Base-by-base conservation (phyloP, 768 basidiomycete genomes). In the Paxillus rubicundulus region DNA sequence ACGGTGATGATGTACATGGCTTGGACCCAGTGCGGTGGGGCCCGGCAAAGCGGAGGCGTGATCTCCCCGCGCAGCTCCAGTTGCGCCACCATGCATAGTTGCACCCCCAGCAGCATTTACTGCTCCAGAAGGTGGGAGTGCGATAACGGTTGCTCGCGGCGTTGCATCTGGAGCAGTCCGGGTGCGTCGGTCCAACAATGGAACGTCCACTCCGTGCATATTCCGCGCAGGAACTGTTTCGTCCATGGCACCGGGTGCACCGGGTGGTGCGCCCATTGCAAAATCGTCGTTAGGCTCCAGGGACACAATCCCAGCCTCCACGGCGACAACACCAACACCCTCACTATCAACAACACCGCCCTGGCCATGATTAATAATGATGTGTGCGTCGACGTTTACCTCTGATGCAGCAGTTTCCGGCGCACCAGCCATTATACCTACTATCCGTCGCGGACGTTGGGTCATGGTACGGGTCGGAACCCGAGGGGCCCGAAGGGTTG, bases 231-330 rank as follows among this genome's bases (percentile, higher is more conserved):
- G 65, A 1, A 44, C 47, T 2, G 63, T 63, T 34, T 66, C 65
- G n/a, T 71, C 65, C 64, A 88, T 82, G 0, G 90, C 91, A 45
- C 91, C 91, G 1, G 91, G 91, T n/a, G 92, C 90, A 36, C 90
- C 90, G 9, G 92, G 92, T 2, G 91, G 91, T 0, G 91, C 91
- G 43, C 91, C 91, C 85, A 92, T 89, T 5, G 86, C 88, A 58
- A 92, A 89, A 66, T 89, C 89, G 59, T 93, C 91, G 55, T 91
- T 91, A n/a, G 82, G 78, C 37, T 89, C 87, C 38, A 91, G 70
- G 3, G 81, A 81, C 7, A 89, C 88, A 37, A 91, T 83, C 1
- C 86, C 89, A 54, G 87, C 87, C 49, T 88, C 87, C 13, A 88
- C 85, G 0, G 81, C 79, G 27, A 68, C 67, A 8, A 70, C 64